Evolutionary conservation across 108 stramenopile species (phyloP).

Genomic region (Skeletonema costatum): DNA sequence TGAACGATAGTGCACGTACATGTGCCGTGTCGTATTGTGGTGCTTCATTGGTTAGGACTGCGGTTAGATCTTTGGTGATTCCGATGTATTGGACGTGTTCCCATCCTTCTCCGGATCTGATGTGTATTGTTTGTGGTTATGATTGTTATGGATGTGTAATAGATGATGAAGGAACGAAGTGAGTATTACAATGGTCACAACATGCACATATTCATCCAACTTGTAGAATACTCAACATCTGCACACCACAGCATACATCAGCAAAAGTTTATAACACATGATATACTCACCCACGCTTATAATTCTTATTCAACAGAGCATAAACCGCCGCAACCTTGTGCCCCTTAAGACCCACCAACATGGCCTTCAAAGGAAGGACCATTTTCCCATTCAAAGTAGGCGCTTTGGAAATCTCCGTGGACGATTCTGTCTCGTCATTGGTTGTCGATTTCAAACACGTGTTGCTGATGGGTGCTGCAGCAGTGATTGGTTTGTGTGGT

Average conservation of each 20-base stretch:
- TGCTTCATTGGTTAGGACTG: slow-evolving; percentile 30
- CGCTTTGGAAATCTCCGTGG: slow-evolving; percentile 30
- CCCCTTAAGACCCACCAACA: slow-evolving; percentile 60
- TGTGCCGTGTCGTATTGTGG: slow-evolving; percentile 51
- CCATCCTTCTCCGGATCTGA: slow-evolving; percentile 62
- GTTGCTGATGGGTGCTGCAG: too few relatives aligned
- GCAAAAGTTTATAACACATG: background rate
- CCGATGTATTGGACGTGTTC: slow-evolving; percentile 66
- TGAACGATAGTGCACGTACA: slow-evolving; percentile 75
- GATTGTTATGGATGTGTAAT: background rate
- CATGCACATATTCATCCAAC: background rate
- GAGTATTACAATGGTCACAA: background rate
- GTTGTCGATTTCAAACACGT: background rate
- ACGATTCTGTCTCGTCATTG: background rate
- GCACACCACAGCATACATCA: background rate
- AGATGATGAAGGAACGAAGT: background rate
- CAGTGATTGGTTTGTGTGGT: background rate
- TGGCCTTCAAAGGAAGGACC: slow-evolving; percentile 62
- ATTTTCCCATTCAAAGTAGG: slow-evolving; percentile 79
- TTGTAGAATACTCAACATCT: too few relatives aligned
- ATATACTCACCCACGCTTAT: slow-evolving; percentile 54
- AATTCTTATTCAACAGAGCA: slow-evolving; percentile 66
- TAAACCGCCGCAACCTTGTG: slow-evolving; percentile 77
- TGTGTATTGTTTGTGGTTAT: background rate
- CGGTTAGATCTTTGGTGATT: slow-evolving; percentile 61